phyloP scores from a whole-genome alignment of 371 early-diverging fungal species.

The Haplosporangium sp. region DNA sequence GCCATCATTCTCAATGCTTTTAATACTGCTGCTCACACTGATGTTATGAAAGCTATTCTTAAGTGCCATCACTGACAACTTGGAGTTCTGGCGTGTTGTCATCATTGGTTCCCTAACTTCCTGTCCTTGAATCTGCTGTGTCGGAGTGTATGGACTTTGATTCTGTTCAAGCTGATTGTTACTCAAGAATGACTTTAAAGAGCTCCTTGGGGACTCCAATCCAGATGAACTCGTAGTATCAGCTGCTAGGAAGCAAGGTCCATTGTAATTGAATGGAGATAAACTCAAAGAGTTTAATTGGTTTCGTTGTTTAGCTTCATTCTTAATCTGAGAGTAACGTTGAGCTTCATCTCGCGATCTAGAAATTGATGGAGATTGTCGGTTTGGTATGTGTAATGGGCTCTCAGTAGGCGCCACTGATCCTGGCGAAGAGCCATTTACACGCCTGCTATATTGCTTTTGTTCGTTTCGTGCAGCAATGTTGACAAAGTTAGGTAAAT shows the following conservation, averaged over 20 bases:
- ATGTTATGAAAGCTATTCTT: not conserved
- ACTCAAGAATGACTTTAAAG: not conserved
- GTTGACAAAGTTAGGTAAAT: slow-evolving; percentile 36
- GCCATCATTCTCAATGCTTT: not conserved
- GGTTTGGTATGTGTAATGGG: not conserved
- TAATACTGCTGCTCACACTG: not conserved
- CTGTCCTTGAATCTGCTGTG: not conserved
- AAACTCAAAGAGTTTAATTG: not conserved
- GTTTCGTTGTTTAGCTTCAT: not conserved
- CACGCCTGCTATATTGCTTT: slow-evolving; percentile 1
- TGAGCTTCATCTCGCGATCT: not conserved
- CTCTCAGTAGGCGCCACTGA: not conserved
- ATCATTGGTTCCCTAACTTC: slow-evolving; percentile 7
- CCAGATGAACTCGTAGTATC: too few relatives aligned
- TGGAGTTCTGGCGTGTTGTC: slow-evolving; percentile 23
- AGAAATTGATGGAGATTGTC: not conserved
- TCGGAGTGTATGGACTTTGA: not conserved
- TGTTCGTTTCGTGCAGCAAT: slow-evolving; percentile 36
- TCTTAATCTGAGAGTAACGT: not conserved
- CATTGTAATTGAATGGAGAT: not conserved
- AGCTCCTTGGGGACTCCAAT: not conserved
- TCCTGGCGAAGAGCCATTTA: not conserved
- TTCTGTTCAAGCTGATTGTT: not conserved
- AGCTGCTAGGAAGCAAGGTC: not conserved
- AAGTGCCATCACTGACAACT: slow-evolving; percentile 10